Evolutionary conservation across 108 stramenopile genomes (phyloP).

Genomic region (Skeletonema grethae): DNA sequence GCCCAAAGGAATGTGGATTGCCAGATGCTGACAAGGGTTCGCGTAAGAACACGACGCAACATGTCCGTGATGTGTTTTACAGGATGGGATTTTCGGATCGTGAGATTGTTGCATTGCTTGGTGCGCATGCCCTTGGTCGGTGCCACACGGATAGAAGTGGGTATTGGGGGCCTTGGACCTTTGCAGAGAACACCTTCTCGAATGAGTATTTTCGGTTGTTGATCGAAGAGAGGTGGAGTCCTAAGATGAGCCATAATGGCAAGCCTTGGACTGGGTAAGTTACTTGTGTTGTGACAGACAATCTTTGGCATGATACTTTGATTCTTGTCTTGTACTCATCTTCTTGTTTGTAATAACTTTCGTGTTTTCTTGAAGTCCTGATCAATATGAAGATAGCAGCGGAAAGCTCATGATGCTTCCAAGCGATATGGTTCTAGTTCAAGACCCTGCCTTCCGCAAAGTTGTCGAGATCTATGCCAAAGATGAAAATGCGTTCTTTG

Average conservation of each 20-base stretch:
- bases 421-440: constrained; percentile 85
- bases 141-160: constrained; percentile 92
- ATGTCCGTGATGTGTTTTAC: constrained; percentile 93
- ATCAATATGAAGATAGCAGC: constrained; percentile 90
- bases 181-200: constrained; percentile 93
- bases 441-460: constrained; percentile 83
- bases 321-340: too few relatives aligned
- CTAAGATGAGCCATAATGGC: constrained; percentile 76
- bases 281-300: too few relatives aligned
- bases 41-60: constrained; percentile 64
- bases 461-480: constrained; percentile 91
- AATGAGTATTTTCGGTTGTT: constrained; percentile 97
- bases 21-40: constrained; percentile 93
- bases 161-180: constrained; percentile 92
- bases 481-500: constrained; percentile 90
- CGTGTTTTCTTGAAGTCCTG: constrained; percentile 66
- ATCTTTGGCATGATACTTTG: too few relatives aligned
- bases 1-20: constrained; percentile 81
- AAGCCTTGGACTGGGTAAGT: constrained; percentile 1
- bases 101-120: constrained; percentile 95
- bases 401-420: constrained; percentile 85
- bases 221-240: constrained; percentile 89
- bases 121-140: constrained; percentile 97
- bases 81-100: constrained; percentile 79
- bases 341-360: too few relatives aligned